Base-by-base conservation (phyloP, 805 yeast species). In the Saccharomycopsis guyanensis region DNA sequence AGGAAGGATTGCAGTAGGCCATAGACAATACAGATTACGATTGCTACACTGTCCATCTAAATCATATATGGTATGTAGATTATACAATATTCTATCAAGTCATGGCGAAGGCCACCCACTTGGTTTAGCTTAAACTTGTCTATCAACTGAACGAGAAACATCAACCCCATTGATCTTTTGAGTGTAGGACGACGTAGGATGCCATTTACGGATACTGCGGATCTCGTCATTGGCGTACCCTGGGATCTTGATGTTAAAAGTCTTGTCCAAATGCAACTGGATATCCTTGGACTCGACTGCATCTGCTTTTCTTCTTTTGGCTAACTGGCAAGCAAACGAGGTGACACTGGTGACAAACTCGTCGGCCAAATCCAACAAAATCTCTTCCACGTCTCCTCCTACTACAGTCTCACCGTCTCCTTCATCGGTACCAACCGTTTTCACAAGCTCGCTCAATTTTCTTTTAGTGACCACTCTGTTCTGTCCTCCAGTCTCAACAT, bases 361-460 rank as follows among this genome's bases (percentile, higher is more conserved):
- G 63, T 93, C 99, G 0, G 98, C 97, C 40, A 93, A 67, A 62
- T 93, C 98, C 38, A 93, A 69, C 31, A 93, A 66, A 34, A 93
- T 66, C 56, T 91, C 97, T 62, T 89, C 96, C 15, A 87, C 95
- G 63, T 93, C 97, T 23, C 97, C 97, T 62, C 91, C 98, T 47
- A 93, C 84, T 3, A 75, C 73, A 4, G 95, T 80, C 57, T 88
- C 95, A 15, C 91, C 84, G 59, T 91, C 97, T 36, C 95, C 96
- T 61, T 82, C 93, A 60, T 84, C 91, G 2, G 81, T 76, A 4
- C 89, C 93, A 13, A 81, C 85, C 2, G 86, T 78, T 58, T 80
- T 78, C 4, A 93, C 93, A 50, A 93, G 71, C 60, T 93, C 98
- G 53, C 85, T 75, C 54, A 93, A 71, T 61, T 93, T 93, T 43